phyloP scores from a whole-genome alignment of 73 alveolate species.

The Paramecium bursaria region DNA sequence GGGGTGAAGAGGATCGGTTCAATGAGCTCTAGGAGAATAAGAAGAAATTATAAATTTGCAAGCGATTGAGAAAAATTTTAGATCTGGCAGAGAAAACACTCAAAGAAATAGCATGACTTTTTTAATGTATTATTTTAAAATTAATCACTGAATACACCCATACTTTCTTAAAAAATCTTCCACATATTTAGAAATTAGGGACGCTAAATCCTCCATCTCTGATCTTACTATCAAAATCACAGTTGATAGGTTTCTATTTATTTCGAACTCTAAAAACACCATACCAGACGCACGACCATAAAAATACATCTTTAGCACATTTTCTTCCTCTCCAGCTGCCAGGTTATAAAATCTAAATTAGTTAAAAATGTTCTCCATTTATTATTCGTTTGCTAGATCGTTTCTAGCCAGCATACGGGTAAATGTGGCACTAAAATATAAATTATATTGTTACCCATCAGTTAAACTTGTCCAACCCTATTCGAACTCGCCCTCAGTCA shows the following conservation, averaged over 20 bases:
- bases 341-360: conserved; percentile 59
- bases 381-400: conserved; percentile 46
- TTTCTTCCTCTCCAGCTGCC: conserved; percentile 70
- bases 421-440: conserved; percentile 41
- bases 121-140: background rate
- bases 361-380: conserved; percentile 51
- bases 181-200: conserved; percentile 15
- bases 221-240: conserved; percentile 25
- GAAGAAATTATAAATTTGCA: background rate
- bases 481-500: conserved; percentile 55
- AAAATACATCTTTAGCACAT: conserved; percentile 55
- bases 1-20: background rate
- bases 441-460: conserved; percentile 59
- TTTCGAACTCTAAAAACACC: conserved; percentile 46
- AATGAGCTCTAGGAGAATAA: background rate
- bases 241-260: conserved; percentile 16
- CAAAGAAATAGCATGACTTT: background rate
- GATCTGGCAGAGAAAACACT: background rate
- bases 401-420: conserved; percentile 45
- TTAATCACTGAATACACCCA: background rate
- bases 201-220: conserved; percentile 44
- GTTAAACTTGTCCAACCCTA: conserved; percentile 53
- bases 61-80: background rate
- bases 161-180: conserved; percentile 33
- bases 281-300: conserved; percentile 14